Evolutionary conservation across 805 yeast species (phyloP).

Genomic region (Tetrapisispora pingtungensis): DNA sequence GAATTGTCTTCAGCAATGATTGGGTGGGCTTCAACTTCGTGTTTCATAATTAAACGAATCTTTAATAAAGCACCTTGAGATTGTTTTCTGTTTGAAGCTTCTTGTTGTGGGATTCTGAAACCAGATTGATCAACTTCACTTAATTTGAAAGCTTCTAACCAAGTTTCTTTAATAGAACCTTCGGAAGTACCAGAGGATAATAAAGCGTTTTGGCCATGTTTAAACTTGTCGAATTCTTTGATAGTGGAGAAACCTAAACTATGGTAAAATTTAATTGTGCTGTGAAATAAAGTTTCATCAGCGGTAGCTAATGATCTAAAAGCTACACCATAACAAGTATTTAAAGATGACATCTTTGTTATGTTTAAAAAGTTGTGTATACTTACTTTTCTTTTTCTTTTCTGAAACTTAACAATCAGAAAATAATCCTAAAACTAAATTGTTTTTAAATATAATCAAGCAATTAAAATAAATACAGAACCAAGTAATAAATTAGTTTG

Average conservation of each 20-base stretch:
- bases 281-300: constrained; percentile 36
- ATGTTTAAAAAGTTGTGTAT: background rate
- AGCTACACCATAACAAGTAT: constrained; percentile 36
- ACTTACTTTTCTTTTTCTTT: background rate
- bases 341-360: constrained; percentile 14
- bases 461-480: too few species aligned
- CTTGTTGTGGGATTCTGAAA: constrained; percentile 45
- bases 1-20: constrained; percentile 4
- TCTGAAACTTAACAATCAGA: too few species aligned
- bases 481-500: too few species aligned
- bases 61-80: constrained; percentile 40
- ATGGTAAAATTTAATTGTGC: constrained; percentile 47
- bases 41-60: constrained; percentile 34
- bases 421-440: too few species aligned
- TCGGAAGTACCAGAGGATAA: constrained; percentile 46
- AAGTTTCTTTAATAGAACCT: constrained; percentile 58
- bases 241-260: constrained; percentile 51
- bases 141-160: constrained; percentile 64
- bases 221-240: constrained; percentile 49
- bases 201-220: constrained; percentile 22
- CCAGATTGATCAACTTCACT: constrained; percentile 51
- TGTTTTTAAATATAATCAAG: too few species aligned
- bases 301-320: constrained; percentile 54
- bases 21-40: constrained; percentile 21
- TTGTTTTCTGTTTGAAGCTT: constrained; percentile 30